These are phyloP conservation scores for Linnemannia elongata DNA, from an alignment of 192 early-diverging fungal species.

Conservation along the genomic window DNA sequence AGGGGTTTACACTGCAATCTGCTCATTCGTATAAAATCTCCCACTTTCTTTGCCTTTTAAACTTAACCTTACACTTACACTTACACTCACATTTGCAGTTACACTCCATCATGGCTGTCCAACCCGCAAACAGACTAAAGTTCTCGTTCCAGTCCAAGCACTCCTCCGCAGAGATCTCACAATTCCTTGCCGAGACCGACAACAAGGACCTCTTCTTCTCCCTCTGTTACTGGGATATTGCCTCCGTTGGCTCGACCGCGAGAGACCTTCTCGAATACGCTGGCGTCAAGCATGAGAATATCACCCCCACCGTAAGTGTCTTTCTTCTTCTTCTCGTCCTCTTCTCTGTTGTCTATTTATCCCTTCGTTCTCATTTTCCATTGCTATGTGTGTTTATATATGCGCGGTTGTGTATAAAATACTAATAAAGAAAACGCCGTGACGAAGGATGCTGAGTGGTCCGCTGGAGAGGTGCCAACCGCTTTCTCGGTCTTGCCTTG, in stretches of 20 bases:
- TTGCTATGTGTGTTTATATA: too few species aligned
- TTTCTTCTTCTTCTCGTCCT: too few species aligned
- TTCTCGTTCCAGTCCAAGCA: slow-evolving; percentile 6
- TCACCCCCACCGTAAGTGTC: background rate
- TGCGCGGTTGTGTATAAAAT: background rate
- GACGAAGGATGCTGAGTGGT: slow-evolving; percentile 17
- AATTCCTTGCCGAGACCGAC: slow-evolving; percentile 9
- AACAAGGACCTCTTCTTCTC: slow-evolving; percentile 32
- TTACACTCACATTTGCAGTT: too few species aligned
- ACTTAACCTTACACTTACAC: background rate
- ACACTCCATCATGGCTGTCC: background rate
- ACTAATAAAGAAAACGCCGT: background rate
- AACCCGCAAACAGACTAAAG: background rate
- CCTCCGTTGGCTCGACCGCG: slow-evolving; percentile 29
- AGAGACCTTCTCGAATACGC: slow-evolving; percentile 28
- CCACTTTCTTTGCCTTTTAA: too few species aligned
- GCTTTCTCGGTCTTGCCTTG: slow-evolving; percentile 35
- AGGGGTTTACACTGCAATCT: too few species aligned
- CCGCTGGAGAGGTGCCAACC: background rate
- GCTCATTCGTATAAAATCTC: too few species aligned
- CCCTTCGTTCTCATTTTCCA: too few species aligned
- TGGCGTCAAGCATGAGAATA: background rate
- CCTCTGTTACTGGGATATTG: slow-evolving; percentile 33
- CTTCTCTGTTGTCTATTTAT: too few species aligned
- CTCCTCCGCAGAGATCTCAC: background rate